Base-by-base conservation (phyloP, 495 filamentous ascomycete genomes). In the Penicillium soppii region DNA sequence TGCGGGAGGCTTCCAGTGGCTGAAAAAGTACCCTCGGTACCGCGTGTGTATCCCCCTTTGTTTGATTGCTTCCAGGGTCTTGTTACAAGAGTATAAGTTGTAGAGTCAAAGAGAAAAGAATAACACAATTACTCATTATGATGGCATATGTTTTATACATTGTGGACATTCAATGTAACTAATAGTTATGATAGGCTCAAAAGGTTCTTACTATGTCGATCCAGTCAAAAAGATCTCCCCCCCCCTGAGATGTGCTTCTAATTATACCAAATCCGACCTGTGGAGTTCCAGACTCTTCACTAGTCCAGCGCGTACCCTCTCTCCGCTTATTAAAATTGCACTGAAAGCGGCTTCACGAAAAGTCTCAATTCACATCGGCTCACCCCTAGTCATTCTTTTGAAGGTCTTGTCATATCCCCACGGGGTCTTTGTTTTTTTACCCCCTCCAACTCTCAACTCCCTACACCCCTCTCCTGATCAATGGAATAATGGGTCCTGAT, bases 401-500 rank as follows among this genome's bases (percentile, higher is more conserved):
- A n/a, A n/a, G n/a, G n/a, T n/a, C 41, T 23, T 19, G 15, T 45
- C 26, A 17, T 43, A 37, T 38, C 52, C 52, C 41, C 35, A 42
- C 52, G 46, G 47, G 44, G 45, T 32, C 43, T 30, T 53, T 48
- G 58, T 57, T 55, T 21, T 44, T 51, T 38, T 55, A 22, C 10
- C 45, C 43, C 30, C 38, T 30, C 44, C 22, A 32, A 47, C 30
- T 41, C 51, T 37, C 9, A 17, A 7, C 5, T 4, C 43, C 38
- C 21, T 47, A n/a, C 20, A 33, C 45, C 40, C 52, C 53, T 39
- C 48, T 45, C 36, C 41, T 52, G 36, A 52, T 70, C 62, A 67
- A 74, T 77, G 73, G 74, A 76, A 92, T 90, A 86, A 66, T 84
- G 71, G 88, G 90, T 72, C 84, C 86, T 55, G 84, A 84, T 66